Percentiles rank a stretch among this genome's conserved stretches.
phyloP scores from a whole-genome alignment of 2,329 filamentous ascomycete species.

The Cyphellophora europaea region DNA sequence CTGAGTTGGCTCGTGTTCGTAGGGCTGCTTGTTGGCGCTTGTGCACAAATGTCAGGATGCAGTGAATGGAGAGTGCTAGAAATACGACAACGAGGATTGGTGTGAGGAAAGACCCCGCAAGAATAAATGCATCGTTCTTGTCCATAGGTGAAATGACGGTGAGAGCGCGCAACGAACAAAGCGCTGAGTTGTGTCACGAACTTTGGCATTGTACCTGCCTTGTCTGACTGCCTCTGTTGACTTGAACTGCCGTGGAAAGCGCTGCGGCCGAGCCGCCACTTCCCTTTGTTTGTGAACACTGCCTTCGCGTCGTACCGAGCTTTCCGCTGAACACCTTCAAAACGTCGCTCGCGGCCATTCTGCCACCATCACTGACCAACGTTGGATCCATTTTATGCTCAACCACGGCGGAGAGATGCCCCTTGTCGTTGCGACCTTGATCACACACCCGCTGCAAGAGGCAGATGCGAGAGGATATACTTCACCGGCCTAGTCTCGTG shows the following conservation, averaged over 20 bases:
- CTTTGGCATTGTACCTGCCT: neutral
- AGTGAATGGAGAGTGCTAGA: constrained; percentile 14
- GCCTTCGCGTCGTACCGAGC: no score
- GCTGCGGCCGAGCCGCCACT: neutral
- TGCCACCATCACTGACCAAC: no score
- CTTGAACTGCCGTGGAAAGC: neutral
- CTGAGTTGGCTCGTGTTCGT: neutral
- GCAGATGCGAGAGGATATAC: no score
- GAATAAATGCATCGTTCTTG: neutral
- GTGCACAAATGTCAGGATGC: constrained; percentile 1
- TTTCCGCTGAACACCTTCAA: no score
- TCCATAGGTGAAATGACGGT: neutral
- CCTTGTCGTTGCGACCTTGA: no score
- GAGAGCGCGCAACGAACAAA: neutral
- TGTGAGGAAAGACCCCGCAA: constrained; percentile 8
- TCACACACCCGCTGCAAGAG: no score
- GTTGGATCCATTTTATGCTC: no score
- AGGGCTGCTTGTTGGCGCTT: neutral
- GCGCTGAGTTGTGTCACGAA: no score
- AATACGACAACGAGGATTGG: constrained; percentile 13
- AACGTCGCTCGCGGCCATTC: no score
- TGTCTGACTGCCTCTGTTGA: neutral
- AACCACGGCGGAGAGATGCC: no score
- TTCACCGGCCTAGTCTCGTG: no score
- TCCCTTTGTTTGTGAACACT: constrained; percentile 3